These are phyloP conservation scores for Agarophyton chilense DNA, from an alignment of 23 red algal species.

Conservation along the genomic window DNA sequence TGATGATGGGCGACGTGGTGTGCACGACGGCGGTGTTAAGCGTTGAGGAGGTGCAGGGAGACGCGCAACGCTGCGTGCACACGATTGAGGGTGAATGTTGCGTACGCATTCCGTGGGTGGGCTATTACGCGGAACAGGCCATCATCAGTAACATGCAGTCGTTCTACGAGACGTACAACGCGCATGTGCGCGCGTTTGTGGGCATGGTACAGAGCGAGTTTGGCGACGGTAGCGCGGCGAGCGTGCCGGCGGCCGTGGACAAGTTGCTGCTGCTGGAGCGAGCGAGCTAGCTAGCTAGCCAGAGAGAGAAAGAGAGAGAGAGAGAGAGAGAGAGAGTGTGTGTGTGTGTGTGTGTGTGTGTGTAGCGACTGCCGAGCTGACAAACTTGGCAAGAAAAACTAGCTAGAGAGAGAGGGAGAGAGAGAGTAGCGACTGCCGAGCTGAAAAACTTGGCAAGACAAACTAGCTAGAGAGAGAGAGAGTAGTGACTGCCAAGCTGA, in stretches of 20 bases:
- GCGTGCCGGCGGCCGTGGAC: not conserved
- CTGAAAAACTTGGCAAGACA: too few species aligned
- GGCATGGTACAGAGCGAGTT: conserved; percentile 7
- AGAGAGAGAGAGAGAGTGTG: too few species aligned
- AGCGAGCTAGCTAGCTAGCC: not conserved
- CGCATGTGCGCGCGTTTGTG: conserved; percentile 39
- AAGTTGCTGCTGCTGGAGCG: conserved; percentile 20
- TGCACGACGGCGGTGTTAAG: conserved; percentile 4
- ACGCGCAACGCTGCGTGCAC: conserved; percentile 17
- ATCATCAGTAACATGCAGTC: conserved; percentile 50
- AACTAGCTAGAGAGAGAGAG: too few species aligned
- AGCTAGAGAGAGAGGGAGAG: too few species aligned
- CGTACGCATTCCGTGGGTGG: conserved; percentile 39
- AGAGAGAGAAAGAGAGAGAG: too few species aligned
- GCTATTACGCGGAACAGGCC: conserved; percentile 41
- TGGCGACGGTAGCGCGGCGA: not conserved
- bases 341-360: too few species aligned
- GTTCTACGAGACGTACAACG: conserved; percentile 44
- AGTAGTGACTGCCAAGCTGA: too few species aligned
- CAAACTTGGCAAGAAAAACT: too few species aligned
- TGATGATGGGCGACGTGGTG: conserved; percentile 19
- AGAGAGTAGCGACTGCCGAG: too few species aligned
- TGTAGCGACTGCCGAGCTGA: too few species aligned
- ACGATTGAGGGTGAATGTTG: conserved; percentile 10
- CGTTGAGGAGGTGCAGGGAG: conserved; percentile 10